Evolutionary conservation across 1,284 basidiomycete genomes (phyloP).

Genomic region (Wallemia mellicola): DNA sequence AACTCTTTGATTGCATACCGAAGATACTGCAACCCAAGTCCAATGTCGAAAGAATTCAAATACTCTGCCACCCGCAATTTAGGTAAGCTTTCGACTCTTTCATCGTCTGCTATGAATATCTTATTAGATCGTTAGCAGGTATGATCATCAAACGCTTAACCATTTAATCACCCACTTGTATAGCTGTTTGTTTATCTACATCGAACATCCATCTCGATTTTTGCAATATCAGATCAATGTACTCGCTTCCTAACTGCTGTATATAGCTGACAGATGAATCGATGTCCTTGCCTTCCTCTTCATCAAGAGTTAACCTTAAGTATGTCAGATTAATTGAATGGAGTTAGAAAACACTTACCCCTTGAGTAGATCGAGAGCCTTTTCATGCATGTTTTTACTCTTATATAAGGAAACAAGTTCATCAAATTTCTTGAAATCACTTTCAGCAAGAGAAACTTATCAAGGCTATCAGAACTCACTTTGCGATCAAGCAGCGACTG

Average conservation of each 20-base stretch:
- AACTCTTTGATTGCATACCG: neutral
- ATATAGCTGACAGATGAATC: neutral
- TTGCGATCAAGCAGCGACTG: conserved; percentile 49
- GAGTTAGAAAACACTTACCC: conserved; percentile 29
- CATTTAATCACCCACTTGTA: neutral
- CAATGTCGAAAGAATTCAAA: neutral
- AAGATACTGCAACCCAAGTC: neutral
- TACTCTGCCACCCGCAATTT: neutral
- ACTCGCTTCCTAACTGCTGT: neutral
- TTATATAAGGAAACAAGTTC: conserved; percentile 78
- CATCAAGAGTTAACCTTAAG: no score
- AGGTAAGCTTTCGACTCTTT: neutral
- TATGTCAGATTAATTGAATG: neutral
- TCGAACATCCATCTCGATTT: neutral
- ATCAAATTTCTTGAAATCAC: conserved; percentile 36
- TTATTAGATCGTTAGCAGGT: no score
- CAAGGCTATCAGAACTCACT: conserved; percentile 21
- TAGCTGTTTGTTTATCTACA: neutral
- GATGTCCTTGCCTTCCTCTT: neutral
- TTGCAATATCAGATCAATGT: neutral
- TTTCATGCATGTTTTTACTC: conserved; percentile 77
- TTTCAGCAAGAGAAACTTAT: neutral
- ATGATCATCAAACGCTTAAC: neutral
- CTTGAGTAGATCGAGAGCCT: conserved; percentile 51
- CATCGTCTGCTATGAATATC: neutral